phyloP scores from a whole-genome alignment of 2,329 filamentous ascomycete species.

The Fusarium vanettenii region DNA sequence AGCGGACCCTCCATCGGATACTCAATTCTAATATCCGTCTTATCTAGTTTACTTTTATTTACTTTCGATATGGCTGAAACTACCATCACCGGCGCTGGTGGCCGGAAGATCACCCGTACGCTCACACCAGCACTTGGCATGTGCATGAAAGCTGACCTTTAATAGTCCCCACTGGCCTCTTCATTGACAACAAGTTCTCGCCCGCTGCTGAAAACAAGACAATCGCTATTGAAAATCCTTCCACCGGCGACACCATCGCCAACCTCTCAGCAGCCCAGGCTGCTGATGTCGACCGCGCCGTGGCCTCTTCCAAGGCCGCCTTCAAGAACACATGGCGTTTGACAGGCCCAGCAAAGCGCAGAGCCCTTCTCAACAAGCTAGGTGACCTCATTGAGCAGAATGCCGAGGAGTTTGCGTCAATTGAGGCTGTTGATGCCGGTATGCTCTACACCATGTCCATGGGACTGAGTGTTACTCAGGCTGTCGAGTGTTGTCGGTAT shows the following conservation, averaged over 20 bases:
- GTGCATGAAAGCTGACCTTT: neutral
- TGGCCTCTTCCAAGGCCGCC: neutral
- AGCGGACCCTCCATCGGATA: neutral
- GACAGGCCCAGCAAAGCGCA: neutral
- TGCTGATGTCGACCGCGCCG: neutral
- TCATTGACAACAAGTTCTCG: slow-evolving; percentile 7
- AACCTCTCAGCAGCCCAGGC: slow-evolving; percentile 1
- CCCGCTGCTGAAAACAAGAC: neutral
- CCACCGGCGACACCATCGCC: neutral
- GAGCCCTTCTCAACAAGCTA: slow-evolving; percentile 69
- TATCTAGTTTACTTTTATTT: neutral
- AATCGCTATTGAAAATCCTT: slow-evolving; percentile 2
- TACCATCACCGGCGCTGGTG: neutral
- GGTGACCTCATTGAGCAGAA: slow-evolving; percentile 72
- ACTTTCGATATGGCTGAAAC: neutral
- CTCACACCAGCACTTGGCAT: neutral
- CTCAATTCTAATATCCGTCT: neutral
- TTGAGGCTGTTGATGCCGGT: slow-evolving; percentile 77
- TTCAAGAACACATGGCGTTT: neutral
- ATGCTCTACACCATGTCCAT: slow-evolving; percentile 31
- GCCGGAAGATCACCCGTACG: neutral
- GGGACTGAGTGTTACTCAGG: slow-evolving; percentile 23
- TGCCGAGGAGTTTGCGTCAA: slow-evolving; percentile 47
- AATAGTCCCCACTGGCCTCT: neutral
- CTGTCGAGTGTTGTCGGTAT: slow-evolving; percentile 22